These are phyloP conservation scores for Abelmoschus esculentus DNA, from an alignment of 345 rosid genomes.

Conservation along the genomic window DNA sequence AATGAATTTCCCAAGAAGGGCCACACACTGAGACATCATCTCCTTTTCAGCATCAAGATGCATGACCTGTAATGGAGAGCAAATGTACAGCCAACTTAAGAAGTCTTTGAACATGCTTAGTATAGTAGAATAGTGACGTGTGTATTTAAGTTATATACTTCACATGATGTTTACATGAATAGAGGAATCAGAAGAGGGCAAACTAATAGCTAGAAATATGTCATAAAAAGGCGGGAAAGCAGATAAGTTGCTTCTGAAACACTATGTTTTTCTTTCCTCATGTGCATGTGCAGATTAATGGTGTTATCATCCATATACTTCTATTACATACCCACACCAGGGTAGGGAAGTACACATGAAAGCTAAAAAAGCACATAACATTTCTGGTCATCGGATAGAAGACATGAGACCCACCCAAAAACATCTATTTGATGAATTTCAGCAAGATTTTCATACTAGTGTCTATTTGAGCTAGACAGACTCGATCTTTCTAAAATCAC, in stretches of 20 bases:
- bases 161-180: not conserved
- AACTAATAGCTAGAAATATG: not conserved
- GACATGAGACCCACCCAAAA: not conserved
- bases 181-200: not conserved
- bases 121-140: not conserved
- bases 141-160: not conserved
- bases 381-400: not conserved
- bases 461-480: not conserved
- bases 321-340: not conserved
- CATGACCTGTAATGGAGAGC: constrained; percentile 60
- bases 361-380: not conserved
- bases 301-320: not conserved
- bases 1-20: constrained; percentile 96
- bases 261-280: not conserved
- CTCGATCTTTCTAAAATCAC: not conserved
- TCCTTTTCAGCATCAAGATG: constrained; percentile 99
- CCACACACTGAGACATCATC: constrained; percentile 99
- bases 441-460: not conserved
- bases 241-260: not conserved
- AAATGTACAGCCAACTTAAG: constrained; percentile 5
- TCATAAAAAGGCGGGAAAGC: not conserved
- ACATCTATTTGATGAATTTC: not conserved
- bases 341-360: not conserved
- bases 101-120: not conserved
- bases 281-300: not conserved